Evolutionary conservation across 768 basidiomycete genomes (phyloP), one percentile per base, ranked within the genome.

Genomic region (Macrolepiota dolichaula): DNA sequence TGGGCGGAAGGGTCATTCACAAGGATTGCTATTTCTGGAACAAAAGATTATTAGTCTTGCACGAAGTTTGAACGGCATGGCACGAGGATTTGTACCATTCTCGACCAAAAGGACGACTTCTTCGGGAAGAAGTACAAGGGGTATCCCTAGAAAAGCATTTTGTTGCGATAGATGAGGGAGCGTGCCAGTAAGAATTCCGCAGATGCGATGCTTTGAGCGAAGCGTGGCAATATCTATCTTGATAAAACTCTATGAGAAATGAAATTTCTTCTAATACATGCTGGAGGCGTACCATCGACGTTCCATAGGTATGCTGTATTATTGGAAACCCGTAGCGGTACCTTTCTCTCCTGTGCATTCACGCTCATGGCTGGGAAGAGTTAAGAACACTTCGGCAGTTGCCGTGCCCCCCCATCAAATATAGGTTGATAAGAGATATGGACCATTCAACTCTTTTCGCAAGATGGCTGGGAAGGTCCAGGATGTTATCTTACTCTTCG

Each of bases 101-200:
- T 89, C 82, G 13, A 98, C 84, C 5, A 98, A 85, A 35, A 96
- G 79, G 11, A 92, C 92, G 9, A 88, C 93, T 70, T 98, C 97
- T 73, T 99, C 97, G 0, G 94, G 92, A 74, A 92, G 84, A 1
- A 98, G 77, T 7, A 92, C 77, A 5, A 97, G 78, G 1, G 97
- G 97, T n/a, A 94, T 76, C 6, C 97, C 97, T 36, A 99, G 79
- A 70, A 99, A 99, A 2, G 91, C 85, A 77, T 99, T 99, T 74
- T 99, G 97, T 68, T 98, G 96, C 1, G 94, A 88, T 1, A 98
- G 81, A 70, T 95, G 94, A 1, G 97, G 96, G 13, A 99, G 84
- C 0, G 97, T 98, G 0, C 97, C 97, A 0, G 86, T 82, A 47
- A 98, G 75, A 47, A 94, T 78, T 37, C 96, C 95, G 67, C 92